Percentiles rank a stretch among this genome's conserved stretches.
Evolutionary conservation across 495 filamentous ascomycete genomes (phyloP).

Genomic region (Immersiella caudata): DNA sequence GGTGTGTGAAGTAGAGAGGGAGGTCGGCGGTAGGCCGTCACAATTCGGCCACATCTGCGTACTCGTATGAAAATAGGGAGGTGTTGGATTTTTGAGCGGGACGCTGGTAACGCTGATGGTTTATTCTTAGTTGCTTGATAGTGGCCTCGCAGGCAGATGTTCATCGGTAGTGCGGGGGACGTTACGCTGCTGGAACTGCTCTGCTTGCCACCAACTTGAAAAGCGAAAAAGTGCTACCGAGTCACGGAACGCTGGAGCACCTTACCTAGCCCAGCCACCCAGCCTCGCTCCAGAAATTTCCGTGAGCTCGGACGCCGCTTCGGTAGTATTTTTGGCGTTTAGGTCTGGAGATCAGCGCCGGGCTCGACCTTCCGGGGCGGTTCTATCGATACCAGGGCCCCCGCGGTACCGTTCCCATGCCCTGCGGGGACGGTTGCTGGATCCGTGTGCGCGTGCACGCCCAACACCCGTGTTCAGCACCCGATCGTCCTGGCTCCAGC

Average conservation of each 20-base stretch:
- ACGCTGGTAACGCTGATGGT: too few species aligned
- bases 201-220: too few species aligned
- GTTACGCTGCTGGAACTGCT: too few species aligned
- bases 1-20: not conserved
- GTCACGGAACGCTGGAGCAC: too few species aligned
- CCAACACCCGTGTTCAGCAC: conserved; percentile 18
- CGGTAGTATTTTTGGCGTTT: conserved; percentile 22
- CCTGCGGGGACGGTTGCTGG: conserved; percentile 8
- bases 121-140: too few species aligned
- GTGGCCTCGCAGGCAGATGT: too few species aligned
- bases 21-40: not conserved
- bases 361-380: conserved; percentile 16
- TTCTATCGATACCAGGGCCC: conserved; percentile 24
- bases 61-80: not conserved
- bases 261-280: too few species aligned
- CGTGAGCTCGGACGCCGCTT: conserved; percentile 12
- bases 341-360: conserved; percentile 20
- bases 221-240: too few species aligned
- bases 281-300: conserved; percentile 14
- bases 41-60: not conserved
- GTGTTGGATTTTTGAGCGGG: too few species aligned
- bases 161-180: too few species aligned
- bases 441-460: conserved; percentile 1
- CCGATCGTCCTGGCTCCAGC: conserved; percentile 8
- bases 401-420: conserved; percentile 6